Percentiles rank a stretch among this genome's conserved stretches.
These are phyloP conservation scores for Nelumbo lutea DNA, from an alignment of 164 flowering plant genomes.

Conservation along the genomic window DNA sequence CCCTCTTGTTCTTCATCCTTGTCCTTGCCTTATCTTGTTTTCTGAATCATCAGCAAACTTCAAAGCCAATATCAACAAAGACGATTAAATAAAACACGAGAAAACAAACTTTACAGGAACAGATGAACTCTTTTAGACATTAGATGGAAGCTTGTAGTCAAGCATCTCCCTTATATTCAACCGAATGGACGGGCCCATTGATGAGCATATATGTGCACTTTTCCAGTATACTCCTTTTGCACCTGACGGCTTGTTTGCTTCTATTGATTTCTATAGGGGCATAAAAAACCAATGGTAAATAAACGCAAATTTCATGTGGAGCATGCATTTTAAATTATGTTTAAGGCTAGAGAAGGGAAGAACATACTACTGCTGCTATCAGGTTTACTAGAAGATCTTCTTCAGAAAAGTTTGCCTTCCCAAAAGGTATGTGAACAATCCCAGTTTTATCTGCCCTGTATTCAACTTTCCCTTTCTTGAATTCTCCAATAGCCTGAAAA, in stretches of 20 bases:
- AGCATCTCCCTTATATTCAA: conserved; percentile 80
- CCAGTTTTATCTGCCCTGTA: conserved; percentile 97
- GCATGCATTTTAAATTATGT: background rate
- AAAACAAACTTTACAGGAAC: conserved; percentile 6
- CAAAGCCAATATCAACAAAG: conserved; percentile 1
- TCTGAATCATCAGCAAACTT: conserved; percentile 5
- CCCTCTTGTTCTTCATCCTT: background rate
- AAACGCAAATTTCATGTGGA: background rate
- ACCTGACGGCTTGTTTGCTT: conserved; percentile 83
- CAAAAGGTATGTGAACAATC: conserved; percentile 93
- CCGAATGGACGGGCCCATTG: conserved; percentile 95
- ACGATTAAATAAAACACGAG: conserved; percentile 3
- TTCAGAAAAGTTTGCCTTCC: conserved; percentile 77
- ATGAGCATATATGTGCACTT: conserved; percentile 83
- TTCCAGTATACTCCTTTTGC: conserved; percentile 96
- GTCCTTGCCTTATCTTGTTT: background rate
- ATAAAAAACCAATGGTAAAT: background rate
- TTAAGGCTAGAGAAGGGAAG: background rate
- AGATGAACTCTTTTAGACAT: conserved; percentile 8
- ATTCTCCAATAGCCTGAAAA: conserved; percentile 88
- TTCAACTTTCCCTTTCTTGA: conserved; percentile 95
- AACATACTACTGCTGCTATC: conserved; percentile 68
- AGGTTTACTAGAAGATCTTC: conserved; percentile 83
- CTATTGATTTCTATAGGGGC: conserved; percentile 72
- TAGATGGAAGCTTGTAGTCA: conserved; percentile 57